Evolutionary conservation across 805 yeast genomes (phyloP).

Genomic region (Barnettozyma botsteinii): DNA sequence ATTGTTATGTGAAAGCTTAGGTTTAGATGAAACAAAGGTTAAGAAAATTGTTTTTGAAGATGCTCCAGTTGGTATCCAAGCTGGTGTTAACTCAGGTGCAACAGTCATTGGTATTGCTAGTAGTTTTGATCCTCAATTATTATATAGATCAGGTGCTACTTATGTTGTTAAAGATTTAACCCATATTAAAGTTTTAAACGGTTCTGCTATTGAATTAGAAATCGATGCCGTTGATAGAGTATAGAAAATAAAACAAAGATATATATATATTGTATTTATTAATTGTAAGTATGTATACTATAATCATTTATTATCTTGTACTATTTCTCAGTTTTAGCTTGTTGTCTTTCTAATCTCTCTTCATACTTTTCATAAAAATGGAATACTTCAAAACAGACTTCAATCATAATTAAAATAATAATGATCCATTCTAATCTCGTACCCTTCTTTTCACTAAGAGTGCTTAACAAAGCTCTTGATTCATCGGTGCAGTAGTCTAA

Average conservation of each 20-base stretch:
- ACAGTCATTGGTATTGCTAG: constrained; percentile 79
- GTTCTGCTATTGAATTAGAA: constrained; percentile 19
- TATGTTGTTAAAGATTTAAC: constrained; percentile 71
- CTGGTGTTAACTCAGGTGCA: constrained; percentile 84
- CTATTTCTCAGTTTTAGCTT: not conserved
- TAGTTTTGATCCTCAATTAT: constrained; percentile 49
- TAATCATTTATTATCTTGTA: not conserved
- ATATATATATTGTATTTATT: not conserved
- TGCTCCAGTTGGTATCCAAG: constrained; percentile 85
- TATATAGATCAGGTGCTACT: constrained; percentile 69
- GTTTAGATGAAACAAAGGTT: constrained; percentile 31
- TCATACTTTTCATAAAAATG: constrained; percentile 60
- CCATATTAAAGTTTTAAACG: constrained; percentile 23
- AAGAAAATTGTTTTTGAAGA: constrained; percentile 73
- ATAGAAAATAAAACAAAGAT: not conserved
- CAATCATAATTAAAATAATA: constrained; percentile 74
- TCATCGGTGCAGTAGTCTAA: constrained; percentile 90
- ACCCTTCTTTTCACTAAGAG: constrained; percentile 70
- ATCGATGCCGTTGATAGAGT: constrained; percentile 20
- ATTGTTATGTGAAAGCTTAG: constrained; percentile 40
- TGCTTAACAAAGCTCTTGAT: constrained; percentile 67
- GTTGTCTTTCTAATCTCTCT: constrained; percentile 7
- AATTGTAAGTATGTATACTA: not conserved
- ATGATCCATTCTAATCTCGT: constrained; percentile 85
- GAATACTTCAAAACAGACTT: constrained; percentile 73